Percentiles rank a stretch among this genome's conserved stretches.
These are phyloP conservation scores for Dendrobium officinale DNA, from an alignment of 106 monocot genomes.

Conservation along the genomic window DNA sequence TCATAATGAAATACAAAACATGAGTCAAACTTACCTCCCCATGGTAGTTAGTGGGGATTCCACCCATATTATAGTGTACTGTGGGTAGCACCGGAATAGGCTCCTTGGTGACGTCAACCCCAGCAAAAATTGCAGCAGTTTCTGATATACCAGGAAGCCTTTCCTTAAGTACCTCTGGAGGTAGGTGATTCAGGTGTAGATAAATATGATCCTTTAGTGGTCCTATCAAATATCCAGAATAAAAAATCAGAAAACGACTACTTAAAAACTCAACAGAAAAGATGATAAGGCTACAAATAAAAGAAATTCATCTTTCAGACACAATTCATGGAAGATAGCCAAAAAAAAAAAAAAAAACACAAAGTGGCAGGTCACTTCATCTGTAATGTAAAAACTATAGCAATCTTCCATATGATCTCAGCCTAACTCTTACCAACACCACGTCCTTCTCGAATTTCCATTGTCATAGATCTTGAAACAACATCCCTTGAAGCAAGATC, in stretches of 20 bases:
- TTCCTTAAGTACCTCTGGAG: constrained; percentile 95
- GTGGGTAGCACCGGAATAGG: constrained; percentile 98
- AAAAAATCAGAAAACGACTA: neutral
- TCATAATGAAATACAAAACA: neutral
- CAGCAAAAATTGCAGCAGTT: constrained; percentile 98
- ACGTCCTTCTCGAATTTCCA: constrained; percentile 97
- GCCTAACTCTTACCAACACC: constrained; percentile 69
- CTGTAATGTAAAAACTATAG: neutral
- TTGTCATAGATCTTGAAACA: constrained; percentile 98
- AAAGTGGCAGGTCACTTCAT: neutral
- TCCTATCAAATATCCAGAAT: constrained; percentile 32
- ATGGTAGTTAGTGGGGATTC: constrained; percentile 91
- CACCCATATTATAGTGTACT: constrained; percentile 99
- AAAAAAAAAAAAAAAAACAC: too few species aligned
- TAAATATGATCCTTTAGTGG: constrained; percentile 95
- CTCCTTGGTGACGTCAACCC: constrained; percentile 99
- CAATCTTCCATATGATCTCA: neutral
- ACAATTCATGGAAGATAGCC: neutral
- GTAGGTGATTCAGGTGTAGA: constrained; percentile 91
- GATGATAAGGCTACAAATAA: neutral
- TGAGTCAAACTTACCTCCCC: constrained; percentile 57
- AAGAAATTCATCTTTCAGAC: neutral
- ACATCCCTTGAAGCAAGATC: constrained; percentile 98
- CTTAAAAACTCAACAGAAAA: neutral
- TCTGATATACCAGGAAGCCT: constrained; percentile 99